phyloP scores from a whole-genome alignment of 2,329 filamentous ascomycete genomes.

The Nemania bipapillata region DNA sequence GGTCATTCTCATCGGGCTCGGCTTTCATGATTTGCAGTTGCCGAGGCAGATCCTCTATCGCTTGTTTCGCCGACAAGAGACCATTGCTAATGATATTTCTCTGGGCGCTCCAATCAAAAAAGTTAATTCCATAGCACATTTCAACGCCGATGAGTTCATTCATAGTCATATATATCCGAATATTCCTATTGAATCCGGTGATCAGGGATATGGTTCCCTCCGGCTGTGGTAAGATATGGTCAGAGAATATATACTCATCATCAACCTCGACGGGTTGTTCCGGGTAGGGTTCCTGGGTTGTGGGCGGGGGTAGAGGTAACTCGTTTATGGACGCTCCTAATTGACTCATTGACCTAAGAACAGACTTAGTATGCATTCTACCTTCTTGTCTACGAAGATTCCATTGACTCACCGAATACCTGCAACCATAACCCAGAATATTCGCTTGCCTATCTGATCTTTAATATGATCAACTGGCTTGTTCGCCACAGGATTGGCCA shows the following conservation, averaged over 20 bases:
- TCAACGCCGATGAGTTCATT: constrained; percentile 82
- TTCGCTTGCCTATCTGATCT: constrained; percentile 77
- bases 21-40: constrained; percentile 69
- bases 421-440: constrained; percentile 87
- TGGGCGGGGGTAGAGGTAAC: constrained; percentile 79
- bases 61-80: constrained; percentile 74
- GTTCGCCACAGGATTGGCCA: constrained; percentile 55
- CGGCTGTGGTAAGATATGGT: constrained; percentile 76
- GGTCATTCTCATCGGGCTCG: constrained; percentile 53
- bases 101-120: constrained; percentile 82
- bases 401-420: constrained; percentile 69
- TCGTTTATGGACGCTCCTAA: constrained; percentile 77
- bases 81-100: constrained; percentile 76
- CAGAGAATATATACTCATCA: constrained; percentile 79
- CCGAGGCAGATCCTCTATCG: constrained; percentile 73
- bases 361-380: constrained; percentile 31
- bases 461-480: constrained; percentile 74
- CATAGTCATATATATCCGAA: constrained; percentile 83
- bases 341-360: constrained; percentile 76
- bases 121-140: constrained; percentile 81
- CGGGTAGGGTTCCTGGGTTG: constrained; percentile 78
- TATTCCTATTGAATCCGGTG: constrained; percentile 82
- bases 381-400: neutral
- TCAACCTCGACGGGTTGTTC: constrained; percentile 84
- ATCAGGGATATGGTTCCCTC: constrained; percentile 74